Evolutionary conservation across 768 basidiomycete species (phyloP), one percentile per base, ranked within the genome.

Genomic region (Pleurotus ostreatus): DNA sequence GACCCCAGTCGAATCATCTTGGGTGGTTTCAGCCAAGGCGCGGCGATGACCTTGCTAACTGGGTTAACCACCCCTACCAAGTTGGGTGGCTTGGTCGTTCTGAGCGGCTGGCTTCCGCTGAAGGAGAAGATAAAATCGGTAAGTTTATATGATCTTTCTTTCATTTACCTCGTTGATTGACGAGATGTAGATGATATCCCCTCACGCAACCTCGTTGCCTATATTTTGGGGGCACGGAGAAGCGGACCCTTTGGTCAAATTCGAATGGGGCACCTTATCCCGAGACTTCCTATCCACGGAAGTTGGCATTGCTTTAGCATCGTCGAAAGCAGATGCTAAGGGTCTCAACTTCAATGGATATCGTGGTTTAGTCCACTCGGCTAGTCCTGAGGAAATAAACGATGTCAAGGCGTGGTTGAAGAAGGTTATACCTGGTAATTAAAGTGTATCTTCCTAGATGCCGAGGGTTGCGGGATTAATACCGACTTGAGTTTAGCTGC

Each of bases 11-110:
- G 75, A 54, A 75, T 81, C 51, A 68, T 79, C 2, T 60, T 83
- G 1, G 80, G 80, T 15, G 81, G 81, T 4, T 77, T 81, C 60
- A 73, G 69, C 39, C 79, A 81, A 59, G 79, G 78, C 18, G 75
- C 72, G 55, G 77, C 75, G 3, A 71, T 82, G 47, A 64, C 74
- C 8, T 63, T 78, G 2, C 65, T 79, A 39, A 72, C 71, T 0
- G 79, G 71, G 5, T 58, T 81, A 39, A 75, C 68, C 3, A 72
- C 58, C 2, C 65, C 68, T 51, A 70, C 63, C 5, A 68, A 70
- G 51, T 64, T 79, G 2, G 78, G 65, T 3, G 79, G 79, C 2
- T 57, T 79, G 11, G 62, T 70, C 23, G 70, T 66, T 0, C 62
- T 81, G 48, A 77, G 75, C 55, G 74, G 71, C 12, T 78, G 76